Evolutionary conservation across 495 filamentous ascomycete species (phyloP), one percentile per base, ranked within the genome.

Genomic region (Xylaria intraflava): DNA sequence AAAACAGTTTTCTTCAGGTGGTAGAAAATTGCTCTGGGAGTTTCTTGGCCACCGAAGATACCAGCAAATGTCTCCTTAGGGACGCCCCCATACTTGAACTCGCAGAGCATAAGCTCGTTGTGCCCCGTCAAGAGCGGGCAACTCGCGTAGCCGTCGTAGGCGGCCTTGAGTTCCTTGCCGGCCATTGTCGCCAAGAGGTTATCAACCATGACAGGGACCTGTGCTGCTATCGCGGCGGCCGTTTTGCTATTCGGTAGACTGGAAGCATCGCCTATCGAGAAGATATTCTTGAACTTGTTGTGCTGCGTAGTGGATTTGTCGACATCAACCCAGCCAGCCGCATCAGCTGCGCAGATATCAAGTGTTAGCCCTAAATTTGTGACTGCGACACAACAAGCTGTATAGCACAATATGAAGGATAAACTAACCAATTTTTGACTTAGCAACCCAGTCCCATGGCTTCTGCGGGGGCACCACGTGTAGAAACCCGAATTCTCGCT

Each of bases 1-100:
- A 87, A 87, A 59, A 87, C 83, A 59, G 85, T 76, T 71, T 85
- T 87, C 75, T 87, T 87, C 46, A 87, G 51, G 49, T 85, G 69
- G 45, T 83, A 87, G 65, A 81, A 87, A 9, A 73, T 58, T 8
- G 76, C 67, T 5, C 77, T 72, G 0, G 84, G 83, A 12, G 54
- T 62, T 11, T 69, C 73, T 68, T 86, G 83, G 58, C 83, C 79
- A 6, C 81, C 82, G 17, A 85, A 67, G 65, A 67, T 73, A 14
- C 67, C 57, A 17, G 63, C 72, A 57, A 87, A 87, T 0, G 84
- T 85, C 75, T 87, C 84, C 71, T 86, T 84, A 4, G 84, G 84
- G 56, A 73, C 76, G 10, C 81, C 82, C n/a, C 78, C 84, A 52
- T 87, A 87, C 75, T 83, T 86, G 72, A 87, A 87, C 70, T 87